These are phyloP conservation scores for Phaseolus lunatus DNA, from an alignment of 306 rosid genomes.

Conservation along the genomic window DNA sequence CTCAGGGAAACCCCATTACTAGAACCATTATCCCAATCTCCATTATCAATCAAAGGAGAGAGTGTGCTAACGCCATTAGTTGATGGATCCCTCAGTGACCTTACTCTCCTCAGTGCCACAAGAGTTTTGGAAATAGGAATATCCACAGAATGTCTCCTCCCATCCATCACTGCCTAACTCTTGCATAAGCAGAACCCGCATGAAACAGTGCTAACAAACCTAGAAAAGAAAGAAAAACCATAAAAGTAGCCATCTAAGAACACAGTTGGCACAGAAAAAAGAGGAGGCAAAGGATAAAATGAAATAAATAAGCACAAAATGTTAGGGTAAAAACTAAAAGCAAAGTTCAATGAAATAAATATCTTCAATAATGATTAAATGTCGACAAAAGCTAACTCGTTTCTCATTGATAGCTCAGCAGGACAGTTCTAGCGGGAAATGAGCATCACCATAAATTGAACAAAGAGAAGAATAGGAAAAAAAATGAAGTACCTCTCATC, in stretches of 20 bases:
- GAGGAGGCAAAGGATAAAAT: background rate
- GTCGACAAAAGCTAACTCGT: constrained; percentile 13
- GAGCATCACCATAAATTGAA: constrained; percentile 13
- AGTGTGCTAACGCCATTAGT: constrained; percentile 72
- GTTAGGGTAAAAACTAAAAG: background rate
- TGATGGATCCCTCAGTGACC: constrained; percentile 93
- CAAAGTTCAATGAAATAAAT: background rate
- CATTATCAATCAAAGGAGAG: constrained; percentile 67
- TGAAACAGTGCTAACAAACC: constrained; percentile 41
- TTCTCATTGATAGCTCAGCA: constrained; percentile 24
- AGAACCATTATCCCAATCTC: constrained; percentile 73
- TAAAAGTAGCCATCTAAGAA: background rate
- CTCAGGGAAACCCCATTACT: constrained; percentile 65
- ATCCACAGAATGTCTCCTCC: constrained; percentile 88
- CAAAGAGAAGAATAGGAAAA: background rate
- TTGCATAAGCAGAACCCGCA: constrained; percentile 32
- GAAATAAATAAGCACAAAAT: constrained; percentile 16
- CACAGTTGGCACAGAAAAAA: constrained; percentile 22
- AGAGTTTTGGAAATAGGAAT: constrained; percentile 85
- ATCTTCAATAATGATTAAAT: constrained; percentile 6
- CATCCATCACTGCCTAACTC: constrained; percentile 63
- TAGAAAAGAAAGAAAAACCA: constrained; percentile 35
- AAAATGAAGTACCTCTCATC: constrained; percentile 46
- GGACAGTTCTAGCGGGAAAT: constrained; percentile 20
- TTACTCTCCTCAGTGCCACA: constrained; percentile 78